Conservation (phyloP, 2,329 filamentous ascomycete species). For the Neonectria magnoliae region DNA sequence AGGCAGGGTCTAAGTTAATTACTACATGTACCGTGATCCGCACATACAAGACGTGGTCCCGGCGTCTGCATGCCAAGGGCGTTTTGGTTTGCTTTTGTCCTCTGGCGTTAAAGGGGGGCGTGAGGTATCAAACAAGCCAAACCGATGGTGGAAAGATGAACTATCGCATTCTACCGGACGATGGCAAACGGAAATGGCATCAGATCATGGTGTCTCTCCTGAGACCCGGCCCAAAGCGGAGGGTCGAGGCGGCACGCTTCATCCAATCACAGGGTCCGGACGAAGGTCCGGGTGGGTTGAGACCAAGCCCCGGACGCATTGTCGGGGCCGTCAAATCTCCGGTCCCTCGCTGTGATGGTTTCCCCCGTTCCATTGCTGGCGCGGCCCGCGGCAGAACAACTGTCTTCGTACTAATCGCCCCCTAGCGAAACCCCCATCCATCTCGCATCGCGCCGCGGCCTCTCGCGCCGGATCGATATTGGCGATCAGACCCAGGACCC, state of each 20-base stretch:
- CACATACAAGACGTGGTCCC: neutral
- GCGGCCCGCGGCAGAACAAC: slow-evolving; percentile 3
- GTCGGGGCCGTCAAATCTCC: neutral
- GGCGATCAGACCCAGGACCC: slow-evolving; percentile 33
- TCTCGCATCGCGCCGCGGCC: neutral
- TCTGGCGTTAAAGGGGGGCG: slow-evolving; percentile 11
- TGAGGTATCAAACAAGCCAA: slow-evolving; percentile 16
- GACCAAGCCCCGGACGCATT: neutral
- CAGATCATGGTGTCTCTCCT: slow-evolving; percentile 19
- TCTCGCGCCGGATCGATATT: slow-evolving; percentile 17
- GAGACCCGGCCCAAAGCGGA: slow-evolving; percentile 1
- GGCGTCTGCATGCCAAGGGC: slow-evolving; percentile 3
- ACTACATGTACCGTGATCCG: neutral
- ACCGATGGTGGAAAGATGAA: slow-evolving; percentile 3
- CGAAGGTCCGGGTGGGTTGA: neutral
- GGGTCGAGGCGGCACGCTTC: neutral
- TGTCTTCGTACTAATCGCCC: neutral
- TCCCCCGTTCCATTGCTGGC: neutral
- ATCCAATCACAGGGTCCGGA: slow-evolving; percentile 1
- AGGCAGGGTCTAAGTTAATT: neutral
- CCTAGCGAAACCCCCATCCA: neutral
- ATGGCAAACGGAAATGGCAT: slow-evolving; percentile 30
- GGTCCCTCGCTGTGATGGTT: neutral
- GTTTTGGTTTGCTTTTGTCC: slow-evolving; percentile 12
- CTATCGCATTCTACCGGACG: slow-evolving; percentile 25